phyloP scores from a whole-genome alignment of 257 asterid genomes.

The Galeopsis tetrahit region DNA sequence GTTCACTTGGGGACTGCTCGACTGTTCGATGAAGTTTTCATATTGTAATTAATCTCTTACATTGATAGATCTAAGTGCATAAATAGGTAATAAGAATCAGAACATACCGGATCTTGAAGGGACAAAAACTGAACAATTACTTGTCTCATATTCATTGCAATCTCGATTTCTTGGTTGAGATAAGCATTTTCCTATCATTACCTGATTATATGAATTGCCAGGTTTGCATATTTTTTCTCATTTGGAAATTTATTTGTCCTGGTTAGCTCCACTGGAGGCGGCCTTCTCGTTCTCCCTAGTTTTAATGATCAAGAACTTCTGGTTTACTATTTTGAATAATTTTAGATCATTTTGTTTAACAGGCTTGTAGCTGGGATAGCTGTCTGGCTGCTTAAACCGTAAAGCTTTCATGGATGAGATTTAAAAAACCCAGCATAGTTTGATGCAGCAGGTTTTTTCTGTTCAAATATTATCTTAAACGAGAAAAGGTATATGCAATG shows the following conservation, averaged over 20 bases:
- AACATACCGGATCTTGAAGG: constrained; percentile 4
- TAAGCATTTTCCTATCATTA: constrained; percentile 6
- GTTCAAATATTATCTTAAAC: constrained; percentile 13
- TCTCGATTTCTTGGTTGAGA: constrained; percentile 13
- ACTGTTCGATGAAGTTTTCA: not conserved
- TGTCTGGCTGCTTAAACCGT: constrained; percentile 32
- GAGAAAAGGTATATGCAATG: constrained; percentile 30
- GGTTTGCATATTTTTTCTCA: not conserved
- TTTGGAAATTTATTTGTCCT: constrained; percentile 10
- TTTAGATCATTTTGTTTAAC: constrained; percentile 24
- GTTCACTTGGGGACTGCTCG: not conserved
- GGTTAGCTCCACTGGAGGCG: not conserved
- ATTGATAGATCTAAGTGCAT: not conserved
- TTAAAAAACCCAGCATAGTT: constrained; percentile 34
- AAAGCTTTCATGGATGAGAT: constrained; percentile 20
- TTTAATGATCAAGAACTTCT: constrained; percentile 6
- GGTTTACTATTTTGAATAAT: constrained; percentile 1
- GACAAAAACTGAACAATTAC: not conserved
- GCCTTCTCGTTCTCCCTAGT: constrained; percentile 1
- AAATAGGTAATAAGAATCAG: not conserved
- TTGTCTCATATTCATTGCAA: not conserved
- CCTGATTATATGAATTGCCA: constrained; percentile 20
- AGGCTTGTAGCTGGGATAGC: constrained; percentile 36
- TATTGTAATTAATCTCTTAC: constrained; percentile 1
- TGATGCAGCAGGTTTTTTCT: constrained; percentile 11